Evolutionary conservation across 2,329 filamentous ascomycete genomes (phyloP).

Genomic region (Aureobasidium lini): DNA sequence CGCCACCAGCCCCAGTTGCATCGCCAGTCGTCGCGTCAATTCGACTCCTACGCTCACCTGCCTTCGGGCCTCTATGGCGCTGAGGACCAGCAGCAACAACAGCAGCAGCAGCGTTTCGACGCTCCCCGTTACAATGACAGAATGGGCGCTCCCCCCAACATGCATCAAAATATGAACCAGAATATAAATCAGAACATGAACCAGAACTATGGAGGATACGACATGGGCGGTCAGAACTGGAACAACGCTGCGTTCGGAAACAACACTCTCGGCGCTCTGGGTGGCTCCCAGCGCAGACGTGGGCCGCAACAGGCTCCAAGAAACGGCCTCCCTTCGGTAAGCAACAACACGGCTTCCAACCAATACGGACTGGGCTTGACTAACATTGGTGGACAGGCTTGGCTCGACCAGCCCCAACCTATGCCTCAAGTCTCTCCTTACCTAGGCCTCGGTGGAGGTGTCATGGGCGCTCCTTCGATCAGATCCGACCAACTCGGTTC

Average conservation of each 20-base stretch:
- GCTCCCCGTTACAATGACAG: constrained; percentile 54
- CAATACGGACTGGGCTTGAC: constrained; percentile 12
- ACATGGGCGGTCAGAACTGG: constrained; percentile 70
- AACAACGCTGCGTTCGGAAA: constrained; percentile 65
- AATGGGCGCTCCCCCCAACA: constrained; percentile 45
- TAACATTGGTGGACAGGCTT: constrained; percentile 40
- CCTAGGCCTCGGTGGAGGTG: constrained; percentile 31
- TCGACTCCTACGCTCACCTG: constrained; percentile 60
- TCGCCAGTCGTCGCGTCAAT: constrained; percentile 65
- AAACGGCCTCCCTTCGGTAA: constrained; percentile 64
- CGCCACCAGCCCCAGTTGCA: constrained; percentile 58
- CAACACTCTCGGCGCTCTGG: constrained; percentile 34
- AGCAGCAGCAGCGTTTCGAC: constrained; percentile 41
- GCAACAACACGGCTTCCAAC: constrained; percentile 30
- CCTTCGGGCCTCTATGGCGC: constrained; percentile 60
- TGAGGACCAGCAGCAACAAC: constrained; percentile 53
- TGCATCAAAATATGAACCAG: constrained; percentile 27
- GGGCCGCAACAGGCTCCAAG: constrained; percentile 44
- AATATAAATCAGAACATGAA: constrained; percentile 9
- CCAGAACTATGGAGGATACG: constrained; percentile 49
- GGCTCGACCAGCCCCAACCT: constrained; percentile 50
- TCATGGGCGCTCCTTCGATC: constrained; percentile 29
- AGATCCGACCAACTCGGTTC: constrained; percentile 40
- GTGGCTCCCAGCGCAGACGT: constrained; percentile 38
- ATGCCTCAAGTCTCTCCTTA: constrained; percentile 37